Evolutionary conservation across 2,329 filamentous ascomycete genomes (phyloP).

Genomic region (Cryphonectria japonica): DNA sequence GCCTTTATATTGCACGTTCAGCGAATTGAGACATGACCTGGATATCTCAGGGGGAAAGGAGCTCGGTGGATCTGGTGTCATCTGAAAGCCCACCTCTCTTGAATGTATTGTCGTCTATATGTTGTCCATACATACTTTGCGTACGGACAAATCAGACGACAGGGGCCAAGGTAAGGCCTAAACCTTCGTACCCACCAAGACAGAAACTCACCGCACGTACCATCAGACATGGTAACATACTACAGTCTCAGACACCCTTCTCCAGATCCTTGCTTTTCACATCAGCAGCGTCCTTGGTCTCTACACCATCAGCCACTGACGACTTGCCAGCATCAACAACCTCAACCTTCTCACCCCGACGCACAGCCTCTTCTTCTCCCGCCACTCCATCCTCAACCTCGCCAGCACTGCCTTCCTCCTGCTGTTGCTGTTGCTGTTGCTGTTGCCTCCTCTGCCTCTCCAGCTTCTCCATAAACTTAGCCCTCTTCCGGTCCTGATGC

Average conservation of each 20-base stretch:
- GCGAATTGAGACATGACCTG: neutral
- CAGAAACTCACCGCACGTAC: neutral
- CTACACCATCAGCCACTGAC: neutral
- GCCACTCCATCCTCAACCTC: neutral
- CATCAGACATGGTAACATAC: neutral
- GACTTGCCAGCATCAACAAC: neutral
- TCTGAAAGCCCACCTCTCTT: neutral
- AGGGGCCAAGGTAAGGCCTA: neutral
- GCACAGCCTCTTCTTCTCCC: neutral
- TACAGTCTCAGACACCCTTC: slow-evolving; percentile 14
- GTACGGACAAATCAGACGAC: neutral
- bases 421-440: neutral
- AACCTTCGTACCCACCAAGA: neutral
- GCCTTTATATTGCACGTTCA: neutral
- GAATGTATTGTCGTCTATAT: neutral
- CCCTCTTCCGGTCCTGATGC: slow-evolving; percentile 40
- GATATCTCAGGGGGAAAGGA: neutral
- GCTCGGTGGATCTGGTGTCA: neutral
- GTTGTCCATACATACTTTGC: neutral
- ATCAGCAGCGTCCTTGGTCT: neutral
- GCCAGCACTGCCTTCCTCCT: neutral
- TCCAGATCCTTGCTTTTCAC: slow-evolving; percentile 23
- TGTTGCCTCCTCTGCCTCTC: slow-evolving; percentile 31
- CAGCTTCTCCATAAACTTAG: slow-evolving; percentile 29
- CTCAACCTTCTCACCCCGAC: neutral